Evolutionary conservation across 148 eudicot species (phyloP).

Genomic region (Dysphania ambrosioides): DNA sequence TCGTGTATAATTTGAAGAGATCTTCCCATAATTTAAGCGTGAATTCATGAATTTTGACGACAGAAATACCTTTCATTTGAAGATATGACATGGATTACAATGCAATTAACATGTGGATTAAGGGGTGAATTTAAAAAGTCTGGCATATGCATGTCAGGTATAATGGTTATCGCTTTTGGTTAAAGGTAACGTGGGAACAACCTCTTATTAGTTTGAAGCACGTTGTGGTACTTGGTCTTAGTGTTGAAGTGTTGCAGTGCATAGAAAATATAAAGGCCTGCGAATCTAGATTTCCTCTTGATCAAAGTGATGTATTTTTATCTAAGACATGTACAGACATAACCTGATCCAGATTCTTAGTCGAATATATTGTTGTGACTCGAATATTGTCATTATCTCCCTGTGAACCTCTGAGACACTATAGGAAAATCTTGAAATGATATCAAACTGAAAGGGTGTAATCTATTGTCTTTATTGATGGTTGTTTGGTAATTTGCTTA

Average conservation of each 20-base stretch:
- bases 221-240: constrained; percentile 8
- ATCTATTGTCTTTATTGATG: not conserved
- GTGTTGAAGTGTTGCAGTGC: not conserved
- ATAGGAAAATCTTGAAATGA: too few species aligned
- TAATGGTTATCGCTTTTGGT: constrained; percentile 4
- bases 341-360: too few species aligned
- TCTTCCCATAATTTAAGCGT: not conserved
- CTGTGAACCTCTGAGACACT: too few species aligned
- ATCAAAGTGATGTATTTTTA: too few species aligned
- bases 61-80: not conserved
- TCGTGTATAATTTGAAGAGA: not conserved
- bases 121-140: not conserved
- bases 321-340: not conserved
- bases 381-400: not conserved
- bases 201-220: not conserved
- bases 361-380: not conserved
- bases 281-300: not conserved
- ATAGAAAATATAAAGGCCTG: too few species aligned
- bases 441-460: not conserved
- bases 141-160: too few species aligned
- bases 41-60: not conserved
- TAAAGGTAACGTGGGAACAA: constrained; percentile 6
- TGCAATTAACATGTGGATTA: constrained; percentile 2
- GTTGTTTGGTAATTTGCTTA: constrained; percentile 11
- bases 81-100: not conserved